Conservation (phyloP, 805 yeast species). For the Yarrowia deformans region DNA sequence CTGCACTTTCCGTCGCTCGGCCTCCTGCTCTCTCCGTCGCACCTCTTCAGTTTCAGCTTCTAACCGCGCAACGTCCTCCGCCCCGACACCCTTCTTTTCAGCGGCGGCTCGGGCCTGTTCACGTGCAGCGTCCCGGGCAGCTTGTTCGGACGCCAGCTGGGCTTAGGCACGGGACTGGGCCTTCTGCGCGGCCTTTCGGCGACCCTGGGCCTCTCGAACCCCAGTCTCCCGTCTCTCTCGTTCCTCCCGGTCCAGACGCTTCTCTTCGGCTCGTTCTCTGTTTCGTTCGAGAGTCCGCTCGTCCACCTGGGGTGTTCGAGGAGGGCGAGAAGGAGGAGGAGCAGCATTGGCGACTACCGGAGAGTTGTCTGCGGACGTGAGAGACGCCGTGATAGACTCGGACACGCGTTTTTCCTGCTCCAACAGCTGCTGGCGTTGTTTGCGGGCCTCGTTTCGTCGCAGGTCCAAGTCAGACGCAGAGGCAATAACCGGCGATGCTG, state of each 20-base stretch:
- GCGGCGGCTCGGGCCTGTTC: not conserved
- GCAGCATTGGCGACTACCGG: not conserved
- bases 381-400: conserved; percentile 16
- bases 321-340: not conserved
- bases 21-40: not conserved
- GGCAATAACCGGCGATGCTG: not conserved
- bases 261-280: conserved; percentile 13
- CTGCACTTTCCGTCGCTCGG: not conserved
- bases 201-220: not conserved
- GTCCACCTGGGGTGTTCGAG: not conserved
- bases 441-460: conserved; percentile 12
- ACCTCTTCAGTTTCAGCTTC: not conserved
- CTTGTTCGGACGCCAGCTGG: not conserved
- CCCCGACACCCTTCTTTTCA: not conserved
- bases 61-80: not conserved
- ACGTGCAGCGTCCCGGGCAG: not conserved
- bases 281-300: not conserved
- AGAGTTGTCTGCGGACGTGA: not conserved
- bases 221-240: not conserved
- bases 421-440: conserved; percentile 12
- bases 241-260: conserved; percentile 1
- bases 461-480: not conserved
- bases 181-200: conserved; percentile 7
- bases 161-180: not conserved
- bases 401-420: conserved; percentile 2